Evolutionary conservation across 495 filamentous ascomycete genomes (phyloP), one percentile per base, ranked within the genome.

Genomic region (Tetracladium marchalianum): DNA sequence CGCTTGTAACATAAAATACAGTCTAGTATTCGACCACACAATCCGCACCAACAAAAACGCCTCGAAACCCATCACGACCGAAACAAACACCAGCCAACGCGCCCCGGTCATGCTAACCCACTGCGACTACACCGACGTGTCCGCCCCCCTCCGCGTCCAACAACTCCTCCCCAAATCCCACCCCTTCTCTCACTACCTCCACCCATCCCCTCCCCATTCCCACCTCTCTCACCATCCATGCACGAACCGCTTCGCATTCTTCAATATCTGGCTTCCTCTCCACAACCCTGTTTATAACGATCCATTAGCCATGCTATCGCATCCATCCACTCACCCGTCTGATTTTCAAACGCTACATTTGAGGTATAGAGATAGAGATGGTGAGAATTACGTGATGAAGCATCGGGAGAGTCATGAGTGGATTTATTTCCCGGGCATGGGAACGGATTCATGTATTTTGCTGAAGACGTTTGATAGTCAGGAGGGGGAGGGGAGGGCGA

Each of bases 181-280:
- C 48, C 61, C 61, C 0, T 39, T 57, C 10, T 35, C 47, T 35
- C 49, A 62, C 4, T 49, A 62, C 1, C 54, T 55, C 11, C 42
- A 51, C 11, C 22, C 22, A 3, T 39, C 56, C 10, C 32, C 48
- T 35, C 47, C 62, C 6, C 51, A 62, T 1, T 54, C 57, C 5
- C 42, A 51, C 7, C 7, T 7, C 3, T 3, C 22, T 27, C 22
- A 27, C 22, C 22, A 27, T 27, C 22, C 22, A 27, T 27, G 22
- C 7, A 27, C 3, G 3, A 27, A 27, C 7, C 57, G 58, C 35
- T 55, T 59, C 4, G 54, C 60, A 10, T 62, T 64, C 47, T 43
- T 64, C 52, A 64, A 64, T 27, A 53, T 62, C 8, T 64, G 61
- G 61, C 62, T 62, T 36, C 61, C 61, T 0, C 52, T 64, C 15